These are phyloP conservation scores for Phytopythium helicoides DNA, from an alignment of 352 stramenopile genomes.

Conservation along the genomic window DNA sequence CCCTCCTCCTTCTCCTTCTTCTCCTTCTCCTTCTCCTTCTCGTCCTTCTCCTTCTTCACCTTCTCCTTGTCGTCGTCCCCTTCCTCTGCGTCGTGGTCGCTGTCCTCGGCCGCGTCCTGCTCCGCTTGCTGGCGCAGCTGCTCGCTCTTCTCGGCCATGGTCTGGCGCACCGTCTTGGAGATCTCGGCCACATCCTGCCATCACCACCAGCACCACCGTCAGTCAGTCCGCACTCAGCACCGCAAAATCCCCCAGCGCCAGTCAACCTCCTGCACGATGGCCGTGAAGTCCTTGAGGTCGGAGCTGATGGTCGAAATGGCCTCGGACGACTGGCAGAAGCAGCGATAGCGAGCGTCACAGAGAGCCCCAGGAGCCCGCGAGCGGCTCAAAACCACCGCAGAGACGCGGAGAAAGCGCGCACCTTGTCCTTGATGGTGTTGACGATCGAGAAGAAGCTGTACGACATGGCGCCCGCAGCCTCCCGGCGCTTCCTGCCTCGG, in stretches of 20 bases:
- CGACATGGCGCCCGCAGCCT: conserved; percentile 22
- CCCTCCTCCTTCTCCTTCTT: conserved; percentile 4
- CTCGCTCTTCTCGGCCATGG: conserved; percentile 49
- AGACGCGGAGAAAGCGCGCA: background rate
- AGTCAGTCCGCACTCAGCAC: no score
- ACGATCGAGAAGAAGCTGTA: conserved; percentile 50
- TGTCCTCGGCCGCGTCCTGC: conserved; percentile 20
- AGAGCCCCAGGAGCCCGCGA: no score
- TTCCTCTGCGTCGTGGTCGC: conserved; percentile 9
- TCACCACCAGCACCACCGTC: background rate
- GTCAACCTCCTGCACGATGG: conserved; percentile 69
- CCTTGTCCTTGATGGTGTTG: conserved; percentile 44
- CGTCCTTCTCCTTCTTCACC: conserved; percentile 5
- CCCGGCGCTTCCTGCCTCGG: no score
- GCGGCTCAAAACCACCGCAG: background rate
- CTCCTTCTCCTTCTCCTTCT: conserved; percentile 7
- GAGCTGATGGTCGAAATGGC: conserved; percentile 72
- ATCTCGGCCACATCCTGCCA: conserved; percentile 53
- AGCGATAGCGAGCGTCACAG: background rate
- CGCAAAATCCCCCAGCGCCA: no score
- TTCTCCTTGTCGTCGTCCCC: conserved; percentile 9
- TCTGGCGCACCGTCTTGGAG: conserved; percentile 49
- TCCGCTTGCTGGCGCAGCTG: conserved; percentile 33
- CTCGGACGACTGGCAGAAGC: conserved; percentile 53
- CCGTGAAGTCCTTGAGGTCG: conserved; percentile 66